Base-by-base conservation (phyloP, 164 flowering plant species). In the Vitis riparia region DNA sequence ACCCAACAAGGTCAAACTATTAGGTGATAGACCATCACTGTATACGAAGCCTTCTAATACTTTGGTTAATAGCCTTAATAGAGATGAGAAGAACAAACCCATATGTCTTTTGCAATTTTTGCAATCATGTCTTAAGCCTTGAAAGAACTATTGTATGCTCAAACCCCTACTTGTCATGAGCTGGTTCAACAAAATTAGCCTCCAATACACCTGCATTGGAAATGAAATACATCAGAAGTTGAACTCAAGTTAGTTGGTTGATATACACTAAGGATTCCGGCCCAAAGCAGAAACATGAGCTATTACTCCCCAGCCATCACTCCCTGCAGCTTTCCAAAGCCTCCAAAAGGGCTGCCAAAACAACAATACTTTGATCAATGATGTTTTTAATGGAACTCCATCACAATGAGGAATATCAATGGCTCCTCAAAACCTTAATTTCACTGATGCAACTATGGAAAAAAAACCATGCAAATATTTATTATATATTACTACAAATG, bases 141-240 rank as follows among this genome's bases (percentile, higher is more conserved):
- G 94, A 73, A 70, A 93, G 94, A 67, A 90, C 97, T 30, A 80
- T 87, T 11, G 99, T 96, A 11, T 97, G 91, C 83, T 96, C 99
- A 89, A 96, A 96, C 1, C 97, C 97, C 70, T 96, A 98, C 73
- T 93, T 93, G 76, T 93, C 98, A 82, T 96, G 99, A 69, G 99
- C 99, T 65, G 99, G 99, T 74, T 96, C 98, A 52, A 93, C 93
- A 85, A 96, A 96, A 77, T 96, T 90, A 50, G 99, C 97, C 79
- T 96, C 99, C 84, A 96, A 76, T 1, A 91, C 93, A 80, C 99
- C 99, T 96, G 73, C 8, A 62, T 8, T 61, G 32, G 29, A 62
- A 62, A 66, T 27, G 17, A 59, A 66, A 6, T 29, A n/a, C 62
- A 66, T 67, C 23, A 62, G 52, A 65, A 51, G 32, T 14, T 37